Base-by-base conservation (phyloP, 1,284 basidiomycete genomes). In the Anthracocystis setariae region DNA sequence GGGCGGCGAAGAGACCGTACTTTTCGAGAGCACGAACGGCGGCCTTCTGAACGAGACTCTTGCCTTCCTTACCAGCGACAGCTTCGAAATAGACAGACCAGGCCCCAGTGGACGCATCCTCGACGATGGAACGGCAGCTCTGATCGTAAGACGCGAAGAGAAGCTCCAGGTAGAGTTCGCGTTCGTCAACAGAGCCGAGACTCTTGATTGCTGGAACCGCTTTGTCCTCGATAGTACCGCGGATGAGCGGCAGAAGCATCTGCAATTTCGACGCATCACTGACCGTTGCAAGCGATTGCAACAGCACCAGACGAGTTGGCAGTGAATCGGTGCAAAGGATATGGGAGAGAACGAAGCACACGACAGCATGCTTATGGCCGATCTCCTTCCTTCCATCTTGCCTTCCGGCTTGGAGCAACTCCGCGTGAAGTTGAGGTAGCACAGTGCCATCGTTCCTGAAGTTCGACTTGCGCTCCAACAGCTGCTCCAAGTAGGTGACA, bases 291-390 rank as follows among this genome's bases (percentile, higher is more conserved):
- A 93, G 80, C 21, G 87, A 86, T 39, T 84, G 84, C 23, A 97
- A 85, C 1, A 97, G 83, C 8, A 85, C 82, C 13, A 88, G 81
- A 54, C 89, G 88, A 33, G 88, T 86, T 0, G 78, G 62, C 5
- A 87, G 81, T 7, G 87, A 82, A 4, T 86, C 84, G 78, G 91
- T 88, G 5, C 88, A 88, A 35, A 88, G 86, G 47, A 90, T 86
- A 82, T 98, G 95, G 2, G 94, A 95, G 15, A 92, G 84, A 1
- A 97, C 82, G 83, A 88, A 95, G 79, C 90, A 92, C 35, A 93
- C 80, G 45, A 94, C 85, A 12, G 89, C 87, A 64, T 89, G 88
- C 76, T 90, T 92, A 83, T 90, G 90, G 18, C 52, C 64, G 18
- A 74, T 78, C 46, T 88, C 87, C 78, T 90, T 90, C 84, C 89